Base-by-base conservation (phyloP, 306 rosid genomes). In the Gleditsia sinensis region DNA sequence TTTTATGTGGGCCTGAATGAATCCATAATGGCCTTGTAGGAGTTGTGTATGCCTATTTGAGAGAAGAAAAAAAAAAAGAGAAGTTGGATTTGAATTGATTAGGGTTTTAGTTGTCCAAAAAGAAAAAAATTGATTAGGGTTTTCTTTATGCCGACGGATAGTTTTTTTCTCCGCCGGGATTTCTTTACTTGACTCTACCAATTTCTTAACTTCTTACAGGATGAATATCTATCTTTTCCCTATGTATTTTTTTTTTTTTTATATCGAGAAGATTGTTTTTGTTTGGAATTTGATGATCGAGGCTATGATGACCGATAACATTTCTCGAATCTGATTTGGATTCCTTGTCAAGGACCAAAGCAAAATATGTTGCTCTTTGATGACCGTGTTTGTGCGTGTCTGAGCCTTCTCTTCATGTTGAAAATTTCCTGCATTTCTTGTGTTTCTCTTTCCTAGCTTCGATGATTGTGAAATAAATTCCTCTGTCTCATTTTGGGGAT, bases 341-440 rank as follows among this genome's bases (percentile, higher is more conserved):
- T 59, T 25, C 12, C 20, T 5, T 33, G 24, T 8, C 6, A n/a
- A 67, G 72, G 84, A 78, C 86, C 71, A 73, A 54, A 59, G 80
- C 83, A 61, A 67, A 72, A 78, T 69, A 1, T 20, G 4, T 69
- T 67, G 79, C 73, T 76, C 43, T 54, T 32, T 88, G 86, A 85
- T 83, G 96, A 90, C 84, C 16, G 86, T 61, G 50, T 84, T 88
- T 90, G 84, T 88, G 92, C 88, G 91, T 88, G 96, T 82, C 92
- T 90, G 93, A 88, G 91, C 96, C 90, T 76, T 57, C 39, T 17
- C 32, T 19, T 75, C 30, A 20, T 21, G 12, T n/a, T n/a, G 51
- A 45, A 45, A 45, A n/a, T 3, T 45, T 45, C 20, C 21, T 45
- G 20, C 20, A 45, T 45, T 48, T 48, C 46, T 40, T 40, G 46